phyloP scores from a whole-genome alignment of 2,329 filamentous ascomycete genomes.

The Diaporthe velutina region DNA sequence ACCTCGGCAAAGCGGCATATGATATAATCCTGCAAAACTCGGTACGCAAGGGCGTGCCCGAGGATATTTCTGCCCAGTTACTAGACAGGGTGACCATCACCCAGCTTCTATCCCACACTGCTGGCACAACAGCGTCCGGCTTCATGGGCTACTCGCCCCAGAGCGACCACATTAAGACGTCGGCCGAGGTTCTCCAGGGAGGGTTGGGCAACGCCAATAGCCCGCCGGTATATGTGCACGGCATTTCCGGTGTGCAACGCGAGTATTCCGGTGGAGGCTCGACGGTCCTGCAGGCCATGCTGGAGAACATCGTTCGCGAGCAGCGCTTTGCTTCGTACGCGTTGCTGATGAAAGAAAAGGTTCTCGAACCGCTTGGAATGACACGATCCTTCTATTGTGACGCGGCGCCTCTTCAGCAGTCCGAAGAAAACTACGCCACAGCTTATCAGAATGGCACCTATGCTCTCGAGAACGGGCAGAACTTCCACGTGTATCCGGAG shows the following conservation, averaged over 20 bases:
- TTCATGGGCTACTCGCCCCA: conserved; percentile 31
- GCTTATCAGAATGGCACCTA: conserved; percentile 33
- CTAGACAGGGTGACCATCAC: conserved; percentile 31
- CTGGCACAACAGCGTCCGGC: conserved; percentile 26
- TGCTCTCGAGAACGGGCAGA: conserved; percentile 17
- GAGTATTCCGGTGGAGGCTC: conserved; percentile 35
- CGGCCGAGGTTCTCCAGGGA: conserved; percentile 28
- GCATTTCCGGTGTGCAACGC: conserved; percentile 21
- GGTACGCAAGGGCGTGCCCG: conserved; percentile 23
- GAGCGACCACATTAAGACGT: conserved; percentile 16
- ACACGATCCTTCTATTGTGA: conserved; percentile 34
- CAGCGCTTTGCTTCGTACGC: conserved; percentile 16
- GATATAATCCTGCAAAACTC: conserved; percentile 26
- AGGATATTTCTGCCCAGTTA: conserved; percentile 24
- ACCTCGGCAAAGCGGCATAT: conserved; percentile 22
- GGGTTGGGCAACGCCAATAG: conserved; percentile 32
- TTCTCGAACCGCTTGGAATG: conserved; percentile 34
- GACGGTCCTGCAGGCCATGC: conserved; percentile 35
- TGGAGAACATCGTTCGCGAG: conserved; percentile 23
- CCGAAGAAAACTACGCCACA: conserved; percentile 29
- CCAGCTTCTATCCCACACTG: conserved; percentile 35
- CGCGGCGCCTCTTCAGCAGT: conserved; percentile 1
- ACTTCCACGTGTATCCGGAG: conserved; percentile 33
- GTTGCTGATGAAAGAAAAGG: conserved; percentile 31
- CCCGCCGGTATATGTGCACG: conserved; percentile 20